phyloP scores from a whole-genome alignment of 371 early-diverging fungal species.

The Syncephalastrum racemosum region DNA sequence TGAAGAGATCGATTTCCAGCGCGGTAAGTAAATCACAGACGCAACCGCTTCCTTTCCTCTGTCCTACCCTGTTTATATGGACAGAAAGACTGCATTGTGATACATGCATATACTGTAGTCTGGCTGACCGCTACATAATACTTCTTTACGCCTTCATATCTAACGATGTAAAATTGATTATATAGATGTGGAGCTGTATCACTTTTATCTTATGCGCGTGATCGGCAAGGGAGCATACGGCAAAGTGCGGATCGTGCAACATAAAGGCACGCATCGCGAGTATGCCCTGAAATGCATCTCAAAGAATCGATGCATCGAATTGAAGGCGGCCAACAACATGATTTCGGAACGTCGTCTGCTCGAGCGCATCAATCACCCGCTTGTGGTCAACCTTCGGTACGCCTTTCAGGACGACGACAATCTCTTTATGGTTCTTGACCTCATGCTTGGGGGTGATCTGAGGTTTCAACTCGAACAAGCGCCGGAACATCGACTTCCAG shows the following conservation, averaged over 20 bases:
- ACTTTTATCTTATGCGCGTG: constrained; percentile 67
- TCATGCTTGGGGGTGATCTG: constrained; percentile 88
- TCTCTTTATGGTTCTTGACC: constrained; percentile 77
- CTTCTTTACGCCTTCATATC: constrained; percentile 33
- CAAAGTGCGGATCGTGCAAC: constrained; percentile 84
- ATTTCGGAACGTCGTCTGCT: constrained; percentile 54
- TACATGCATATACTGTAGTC: no score
- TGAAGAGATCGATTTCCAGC: no score
- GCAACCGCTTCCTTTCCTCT: no score
- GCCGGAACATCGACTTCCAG: constrained; percentile 48
- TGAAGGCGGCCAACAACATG: constrained; percentile 55
- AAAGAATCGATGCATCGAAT: constrained; percentile 54
- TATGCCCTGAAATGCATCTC: constrained; percentile 64
- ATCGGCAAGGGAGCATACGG: constrained; percentile 80
- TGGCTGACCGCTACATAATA: no score
- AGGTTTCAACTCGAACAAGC: constrained; percentile 73
- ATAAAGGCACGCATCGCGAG: constrained; percentile 57
- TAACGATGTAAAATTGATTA: not conserved
- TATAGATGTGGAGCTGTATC: constrained; percentile 50
- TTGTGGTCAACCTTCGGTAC: constrained; percentile 69
- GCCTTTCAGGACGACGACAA: constrained; percentile 82
- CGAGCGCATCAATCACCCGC: constrained; percentile 47
- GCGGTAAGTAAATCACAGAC: no score
- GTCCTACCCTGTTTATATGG: constrained; percentile 38
- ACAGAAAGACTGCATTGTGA: constrained; percentile 12